These are phyloP conservation scores for Aphanomyces cochlioides DNA, from an alignment of 352 stramenopile genomes.

Conservation along the genomic window DNA sequence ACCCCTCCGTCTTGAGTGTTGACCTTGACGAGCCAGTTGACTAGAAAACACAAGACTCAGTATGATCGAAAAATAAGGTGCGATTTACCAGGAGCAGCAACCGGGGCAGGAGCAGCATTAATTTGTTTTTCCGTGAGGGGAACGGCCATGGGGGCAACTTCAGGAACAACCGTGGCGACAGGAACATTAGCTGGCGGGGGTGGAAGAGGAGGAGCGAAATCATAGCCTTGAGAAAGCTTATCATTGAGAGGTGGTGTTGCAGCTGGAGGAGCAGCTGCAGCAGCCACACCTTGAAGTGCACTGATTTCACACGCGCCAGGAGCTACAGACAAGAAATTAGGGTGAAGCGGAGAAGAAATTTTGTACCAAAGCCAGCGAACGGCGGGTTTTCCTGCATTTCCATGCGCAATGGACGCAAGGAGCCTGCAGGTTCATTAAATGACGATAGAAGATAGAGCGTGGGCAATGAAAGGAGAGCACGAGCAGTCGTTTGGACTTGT, in stretches of 20 bases:
- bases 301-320: conserved; percentile 19
- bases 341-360: not conserved
- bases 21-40: conserved; percentile 24
- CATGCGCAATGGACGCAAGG: conserved; percentile 14
- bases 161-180: not conserved
- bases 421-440: not conserved
- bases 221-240: conserved; percentile 18
- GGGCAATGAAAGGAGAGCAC: conserved; percentile 3
- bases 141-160: not conserved
- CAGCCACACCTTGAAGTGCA: conserved; percentile 14
- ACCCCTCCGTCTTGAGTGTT: conserved; percentile 13
- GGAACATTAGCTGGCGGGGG: not conserved
- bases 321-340: not conserved
- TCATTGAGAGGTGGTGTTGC: not conserved
- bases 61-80: not conserved
- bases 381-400: not conserved
- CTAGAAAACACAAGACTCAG: conserved; percentile 8
- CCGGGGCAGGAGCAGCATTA: not conserved
- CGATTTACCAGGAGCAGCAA: not conserved
- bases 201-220: not conserved
- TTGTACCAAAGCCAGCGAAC: conserved; percentile 13
- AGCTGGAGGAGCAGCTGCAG: not conserved
- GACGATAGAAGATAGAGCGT: not conserved
- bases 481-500: conserved; percentile 27
- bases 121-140: not conserved